Evolutionary conservation across 1,284 basidiomycete species (phyloP).

Genomic region (Rhodotorula sp.): DNA sequence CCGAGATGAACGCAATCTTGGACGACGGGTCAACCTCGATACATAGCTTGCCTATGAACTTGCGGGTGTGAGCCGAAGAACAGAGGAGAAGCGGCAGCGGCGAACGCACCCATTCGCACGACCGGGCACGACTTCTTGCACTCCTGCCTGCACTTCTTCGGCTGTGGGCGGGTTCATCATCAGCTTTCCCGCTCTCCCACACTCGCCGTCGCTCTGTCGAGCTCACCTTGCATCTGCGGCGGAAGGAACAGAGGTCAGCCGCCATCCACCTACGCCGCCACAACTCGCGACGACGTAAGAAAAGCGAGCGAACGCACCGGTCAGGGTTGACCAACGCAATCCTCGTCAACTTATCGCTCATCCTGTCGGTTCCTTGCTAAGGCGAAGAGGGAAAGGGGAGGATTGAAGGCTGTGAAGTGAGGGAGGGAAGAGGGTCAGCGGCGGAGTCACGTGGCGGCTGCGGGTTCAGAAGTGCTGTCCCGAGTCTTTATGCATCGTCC

Average conservation of each 20-base stretch:
- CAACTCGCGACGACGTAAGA: not conserved
- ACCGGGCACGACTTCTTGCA: conserved; percentile 98
- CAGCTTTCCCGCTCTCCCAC: not conserved
- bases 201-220: too few species aligned
- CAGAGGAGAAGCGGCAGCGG: not conserved
- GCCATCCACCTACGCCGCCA: not conserved
- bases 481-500: too few species aligned
- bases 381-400: not conserved
- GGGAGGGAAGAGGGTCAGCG: too few species aligned
- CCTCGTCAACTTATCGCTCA: conserved; percentile 38
- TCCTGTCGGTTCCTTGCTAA: not conserved
- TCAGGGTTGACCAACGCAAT: conserved; percentile 45
- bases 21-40: conserved; percentile 84
- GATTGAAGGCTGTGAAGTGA: not conserved
- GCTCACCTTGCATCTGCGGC: not conserved
- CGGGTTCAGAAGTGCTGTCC: too few species aligned
- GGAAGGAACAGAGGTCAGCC: not conserved
- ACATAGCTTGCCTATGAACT: conserved; percentile 77
- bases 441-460: too few species aligned
- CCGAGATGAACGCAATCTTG: conserved; percentile 89
- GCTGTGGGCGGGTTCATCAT: conserved; percentile 48
- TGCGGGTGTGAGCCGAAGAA: not conserved
- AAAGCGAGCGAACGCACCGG: conserved; percentile 8
- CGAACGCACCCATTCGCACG: conserved; percentile 84
- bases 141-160: conserved; percentile 70